Conservation (phyloP, 208 protist species). For the Kentomonas sorsogonicus region DNA sequence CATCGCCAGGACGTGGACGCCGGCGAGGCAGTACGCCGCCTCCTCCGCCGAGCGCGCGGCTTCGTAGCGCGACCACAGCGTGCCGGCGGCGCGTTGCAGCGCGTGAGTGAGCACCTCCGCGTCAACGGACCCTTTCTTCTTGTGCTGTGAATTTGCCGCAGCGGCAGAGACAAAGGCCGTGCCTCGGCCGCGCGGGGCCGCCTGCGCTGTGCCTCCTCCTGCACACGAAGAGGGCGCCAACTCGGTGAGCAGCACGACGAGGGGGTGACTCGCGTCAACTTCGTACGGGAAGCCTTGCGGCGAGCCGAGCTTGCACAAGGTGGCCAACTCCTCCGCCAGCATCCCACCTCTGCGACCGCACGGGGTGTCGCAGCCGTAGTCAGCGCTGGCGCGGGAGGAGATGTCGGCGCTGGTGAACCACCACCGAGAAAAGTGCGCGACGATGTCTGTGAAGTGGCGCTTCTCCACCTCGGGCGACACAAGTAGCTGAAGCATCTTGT, state of each 20-base stretch:
- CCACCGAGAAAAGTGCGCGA: constrained; percentile 57
- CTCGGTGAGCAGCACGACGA: constrained; percentile 54
- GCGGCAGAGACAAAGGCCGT: background rate
- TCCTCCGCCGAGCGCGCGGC: constrained; percentile 33
- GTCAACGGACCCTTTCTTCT: constrained; percentile 24
- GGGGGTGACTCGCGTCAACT: constrained; percentile 29
- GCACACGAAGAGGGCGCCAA: constrained; percentile 27
- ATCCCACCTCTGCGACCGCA: too few relatives aligned
- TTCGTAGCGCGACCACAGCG: constrained; percentile 57
- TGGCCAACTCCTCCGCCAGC: constrained; percentile 47
- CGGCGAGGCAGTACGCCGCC: constrained; percentile 40
- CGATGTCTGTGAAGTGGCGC: constrained; percentile 36
- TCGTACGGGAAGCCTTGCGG: constrained; percentile 66
- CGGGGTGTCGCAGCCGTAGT: too few relatives aligned
- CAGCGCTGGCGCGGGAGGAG: constrained; percentile 18
- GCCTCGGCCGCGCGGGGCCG: background rate
- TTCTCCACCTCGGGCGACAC: constrained; percentile 14
- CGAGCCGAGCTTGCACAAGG: constrained; percentile 29
- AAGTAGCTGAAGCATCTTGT: constrained; percentile 52
- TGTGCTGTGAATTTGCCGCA: background rate
- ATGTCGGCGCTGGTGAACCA: constrained; percentile 49
- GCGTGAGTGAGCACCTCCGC: constrained; percentile 38
- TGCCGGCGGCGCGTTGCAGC: constrained; percentile 44
- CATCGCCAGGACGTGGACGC: constrained; percentile 47
- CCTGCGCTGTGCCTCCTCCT: constrained; percentile 9